Conservation (phyloP, 164 flowering plant species). For the Protea cynaroides region DNA sequence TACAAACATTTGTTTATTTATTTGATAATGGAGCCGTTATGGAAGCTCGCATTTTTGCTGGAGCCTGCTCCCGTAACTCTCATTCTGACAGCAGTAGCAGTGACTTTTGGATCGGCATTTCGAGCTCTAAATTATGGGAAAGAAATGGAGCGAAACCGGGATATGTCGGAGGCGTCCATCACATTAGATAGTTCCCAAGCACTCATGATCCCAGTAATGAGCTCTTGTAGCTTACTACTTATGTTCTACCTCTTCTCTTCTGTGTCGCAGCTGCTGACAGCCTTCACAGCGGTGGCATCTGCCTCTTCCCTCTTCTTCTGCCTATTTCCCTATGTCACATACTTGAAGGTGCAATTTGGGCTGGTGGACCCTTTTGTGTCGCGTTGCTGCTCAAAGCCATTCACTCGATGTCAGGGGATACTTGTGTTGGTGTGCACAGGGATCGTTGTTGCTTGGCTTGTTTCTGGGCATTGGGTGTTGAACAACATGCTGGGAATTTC, state of each 20-base stretch:
- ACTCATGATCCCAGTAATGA: slow-evolving; percentile 84
- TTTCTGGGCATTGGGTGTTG: slow-evolving; percentile 89
- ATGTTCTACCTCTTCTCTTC: slow-evolving; percentile 94
- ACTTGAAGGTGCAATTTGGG: slow-evolving; percentile 45
- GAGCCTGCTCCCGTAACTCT: slow-evolving; percentile 82
- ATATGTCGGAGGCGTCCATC: slow-evolving; percentile 75
- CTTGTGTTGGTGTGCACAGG: slow-evolving; percentile 41
- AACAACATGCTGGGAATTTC: slow-evolving; percentile 88
- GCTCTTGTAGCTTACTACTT: slow-evolving; percentile 81
- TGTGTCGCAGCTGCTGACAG: slow-evolving; percentile 84
- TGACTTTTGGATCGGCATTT: slow-evolving; percentile 78
- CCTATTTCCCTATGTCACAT: slow-evolving; percentile 55
- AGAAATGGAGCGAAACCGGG: slow-evolving; percentile 83
- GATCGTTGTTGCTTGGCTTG: slow-evolving; percentile 71
- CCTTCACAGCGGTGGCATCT: slow-evolving; percentile 76
- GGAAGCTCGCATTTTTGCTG: slow-evolving; percentile 70
- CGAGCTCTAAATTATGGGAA: slow-evolving; percentile 80
- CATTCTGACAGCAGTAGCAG: slow-evolving; percentile 72
- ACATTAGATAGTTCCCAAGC: slow-evolving; percentile 86
- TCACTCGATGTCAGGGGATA: slow-evolving; percentile 63
- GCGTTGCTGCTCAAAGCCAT: slow-evolving; percentile 72
- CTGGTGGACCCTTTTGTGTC: slow-evolving; percentile 67
- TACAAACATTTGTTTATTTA: background rate
- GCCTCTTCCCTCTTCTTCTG: slow-evolving; percentile 82
- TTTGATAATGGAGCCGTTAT: slow-evolving; percentile 58